phyloP scores from a whole-genome alignment of 2,329 filamentous ascomycete genomes.

The Monilinia fructigena region DNA sequence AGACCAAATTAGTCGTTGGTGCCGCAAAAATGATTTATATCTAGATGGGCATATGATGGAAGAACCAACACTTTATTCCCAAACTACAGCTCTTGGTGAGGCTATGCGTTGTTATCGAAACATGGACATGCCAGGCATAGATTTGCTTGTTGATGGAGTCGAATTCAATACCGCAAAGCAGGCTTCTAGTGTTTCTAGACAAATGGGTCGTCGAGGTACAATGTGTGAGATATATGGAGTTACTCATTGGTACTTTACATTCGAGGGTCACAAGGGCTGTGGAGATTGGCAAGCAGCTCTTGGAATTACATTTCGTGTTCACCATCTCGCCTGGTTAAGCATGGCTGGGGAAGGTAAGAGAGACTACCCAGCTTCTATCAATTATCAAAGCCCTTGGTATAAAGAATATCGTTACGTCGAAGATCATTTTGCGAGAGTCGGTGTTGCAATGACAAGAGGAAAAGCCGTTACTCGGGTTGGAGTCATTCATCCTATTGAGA shows the following conservation, averaged over 20 bases:
- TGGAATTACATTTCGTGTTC: constrained; percentile 40
- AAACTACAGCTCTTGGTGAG: constrained; percentile 40
- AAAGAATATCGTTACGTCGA: constrained; percentile 40
- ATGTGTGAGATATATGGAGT: constrained; percentile 41
- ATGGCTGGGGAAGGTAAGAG: constrained; percentile 41
- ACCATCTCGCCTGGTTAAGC: constrained; percentile 40
- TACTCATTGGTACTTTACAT: constrained; percentile 40
- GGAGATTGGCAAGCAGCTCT: constrained; percentile 42
- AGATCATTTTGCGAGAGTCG: constrained; percentile 40
- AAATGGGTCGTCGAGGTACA: constrained; percentile 37
- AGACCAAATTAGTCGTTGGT: constrained; percentile 39
- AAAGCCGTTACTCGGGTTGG: constrained; percentile 37
- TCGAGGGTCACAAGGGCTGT: constrained; percentile 41
- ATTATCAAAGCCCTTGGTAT: constrained; percentile 41
- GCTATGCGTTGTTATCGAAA: constrained; percentile 41
- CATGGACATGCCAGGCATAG: constrained; percentile 40
- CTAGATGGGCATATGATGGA: constrained; percentile 42
- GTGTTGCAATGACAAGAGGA: constrained; percentile 39
- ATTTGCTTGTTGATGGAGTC: constrained; percentile 38
- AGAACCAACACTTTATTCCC: constrained; percentile 39
- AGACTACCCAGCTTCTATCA: constrained; percentile 40
- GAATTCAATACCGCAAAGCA: constrained; percentile 42
- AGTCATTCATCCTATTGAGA: constrained; percentile 41
- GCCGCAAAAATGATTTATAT: constrained; percentile 35
- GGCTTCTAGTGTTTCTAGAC: constrained; percentile 38